These are phyloP conservation scores for Cercospora zeina DNA, from an alignment of 2,329 filamentous ascomycete genomes.

Conservation along the genomic window DNA sequence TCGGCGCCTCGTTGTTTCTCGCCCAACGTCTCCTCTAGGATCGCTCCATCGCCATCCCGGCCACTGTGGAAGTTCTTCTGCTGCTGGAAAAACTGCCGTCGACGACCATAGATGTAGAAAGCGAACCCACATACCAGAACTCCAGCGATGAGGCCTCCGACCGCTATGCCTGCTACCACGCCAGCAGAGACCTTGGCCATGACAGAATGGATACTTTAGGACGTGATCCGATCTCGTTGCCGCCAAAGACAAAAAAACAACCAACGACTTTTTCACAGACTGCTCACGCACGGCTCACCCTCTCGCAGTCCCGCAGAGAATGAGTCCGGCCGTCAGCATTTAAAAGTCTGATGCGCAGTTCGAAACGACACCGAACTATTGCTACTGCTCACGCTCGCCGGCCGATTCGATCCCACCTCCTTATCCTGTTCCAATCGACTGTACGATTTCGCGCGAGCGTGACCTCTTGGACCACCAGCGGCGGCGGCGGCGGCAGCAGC, in stretches of 20 bases:
- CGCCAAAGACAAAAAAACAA: too few species aligned
- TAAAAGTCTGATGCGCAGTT: constrained; percentile 18
- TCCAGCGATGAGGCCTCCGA: constrained; percentile 16
- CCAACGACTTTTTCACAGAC: constrained; percentile 1
- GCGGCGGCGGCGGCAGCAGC: too few species aligned
- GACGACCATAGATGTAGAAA: constrained; percentile 15
- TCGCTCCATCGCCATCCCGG: not conserved
- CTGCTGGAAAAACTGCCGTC: constrained; percentile 3
- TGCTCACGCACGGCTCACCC: constrained; percentile 18
- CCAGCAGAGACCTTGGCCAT: constrained; percentile 15
- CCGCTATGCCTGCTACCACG: constrained; percentile 18
- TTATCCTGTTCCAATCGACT: constrained; percentile 5
- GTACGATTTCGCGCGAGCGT: constrained; percentile 9
- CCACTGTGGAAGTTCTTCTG: constrained; percentile 2
- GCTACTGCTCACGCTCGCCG: constrained; percentile 3
- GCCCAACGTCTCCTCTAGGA: constrained; percentile 8
- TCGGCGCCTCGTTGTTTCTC: constrained; percentile 6
- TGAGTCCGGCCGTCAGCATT: constrained; percentile 17
- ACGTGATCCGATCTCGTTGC: not conserved
- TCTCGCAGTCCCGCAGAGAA: constrained; percentile 14
- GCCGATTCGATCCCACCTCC: not conserved
- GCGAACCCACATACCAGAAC: constrained; percentile 6
- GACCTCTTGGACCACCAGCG: not conserved
- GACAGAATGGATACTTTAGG: not conserved
- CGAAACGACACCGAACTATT: constrained; percentile 17